These are phyloP conservation scores for Leishmania tropica DNA, from an alignment of 208 protist genomes.

Conservation along the genomic window DNA sequence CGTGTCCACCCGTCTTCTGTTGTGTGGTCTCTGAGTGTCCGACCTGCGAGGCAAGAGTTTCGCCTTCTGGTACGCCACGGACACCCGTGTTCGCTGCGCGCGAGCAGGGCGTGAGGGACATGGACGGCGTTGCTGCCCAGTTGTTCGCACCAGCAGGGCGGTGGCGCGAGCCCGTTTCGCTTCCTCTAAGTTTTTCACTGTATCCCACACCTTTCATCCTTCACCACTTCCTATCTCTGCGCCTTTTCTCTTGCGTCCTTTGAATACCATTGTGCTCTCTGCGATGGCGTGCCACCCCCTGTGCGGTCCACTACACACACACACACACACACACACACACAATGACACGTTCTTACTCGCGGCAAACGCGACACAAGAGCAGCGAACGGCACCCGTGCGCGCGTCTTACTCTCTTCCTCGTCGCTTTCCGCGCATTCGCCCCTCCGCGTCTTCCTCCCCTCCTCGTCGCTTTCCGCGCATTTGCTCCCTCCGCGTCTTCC, in stretches of 20 bases:
- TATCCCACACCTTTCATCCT: background rate
- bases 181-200: background rate
- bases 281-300: background rate
- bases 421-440: background rate
- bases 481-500: background rate
- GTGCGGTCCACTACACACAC: background rate
- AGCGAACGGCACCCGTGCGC: background rate
- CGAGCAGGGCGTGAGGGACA: background rate
- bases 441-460: background rate
- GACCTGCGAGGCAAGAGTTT: background rate
- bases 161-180: background rate
- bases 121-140: background rate
- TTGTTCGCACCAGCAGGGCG: background rate
- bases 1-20: background rate
- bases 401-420: background rate
- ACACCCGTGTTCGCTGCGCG: background rate
- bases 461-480: background rate
- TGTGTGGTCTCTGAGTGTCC: background rate
- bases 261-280: background rate
- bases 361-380: background rate
- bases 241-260: background rate
- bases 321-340: background rate
- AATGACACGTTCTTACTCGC: background rate
- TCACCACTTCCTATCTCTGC: background rate
- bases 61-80: background rate